phyloP scores from a whole-genome alignment of 2,329 filamentous ascomycete species.

The Microdochium nivale region DNA sequence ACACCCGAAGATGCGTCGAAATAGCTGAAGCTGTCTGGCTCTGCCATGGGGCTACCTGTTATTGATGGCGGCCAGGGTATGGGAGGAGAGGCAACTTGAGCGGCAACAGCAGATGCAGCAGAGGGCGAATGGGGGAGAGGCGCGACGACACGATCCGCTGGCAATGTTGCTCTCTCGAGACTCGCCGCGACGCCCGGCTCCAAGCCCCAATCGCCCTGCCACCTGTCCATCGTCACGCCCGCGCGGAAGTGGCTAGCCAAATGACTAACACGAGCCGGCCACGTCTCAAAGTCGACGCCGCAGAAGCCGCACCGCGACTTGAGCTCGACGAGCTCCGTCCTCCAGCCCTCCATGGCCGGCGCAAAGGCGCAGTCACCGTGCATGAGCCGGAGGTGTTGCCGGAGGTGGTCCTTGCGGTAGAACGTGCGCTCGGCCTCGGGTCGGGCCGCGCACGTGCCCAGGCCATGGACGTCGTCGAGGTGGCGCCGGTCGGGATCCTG shows the following conservation, averaged over 20 bases:
- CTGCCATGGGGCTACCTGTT: neutral
- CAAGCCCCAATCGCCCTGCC: constrained; percentile 34
- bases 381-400: constrained; percentile 32
- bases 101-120: neutral
- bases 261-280: constrained; percentile 27
- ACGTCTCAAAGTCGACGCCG: constrained; percentile 22
- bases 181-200: constrained; percentile 16
- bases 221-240: constrained; percentile 32
- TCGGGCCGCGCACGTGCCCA: constrained; percentile 40
- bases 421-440: constrained; percentile 31
- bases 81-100: neutral
- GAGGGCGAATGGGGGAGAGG: no score
- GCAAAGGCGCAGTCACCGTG: constrained; percentile 28
- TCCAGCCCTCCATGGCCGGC: constrained; percentile 36
- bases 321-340: constrained; percentile 22
- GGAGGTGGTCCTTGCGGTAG: constrained; percentile 33
- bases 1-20: neutral
- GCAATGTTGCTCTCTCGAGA: neutral
- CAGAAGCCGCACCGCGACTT: constrained; percentile 33
- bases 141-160: neutral
- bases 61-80: neutral
- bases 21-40: neutral
- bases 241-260: constrained; percentile 32
- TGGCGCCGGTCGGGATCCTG: constrained; percentile 21
- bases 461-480: constrained; percentile 25